Evolutionary conservation across 306 rosid species (phyloP), one percentile per base, ranked within the genome.

Genomic region (Dalbergia cultrata): DNA sequence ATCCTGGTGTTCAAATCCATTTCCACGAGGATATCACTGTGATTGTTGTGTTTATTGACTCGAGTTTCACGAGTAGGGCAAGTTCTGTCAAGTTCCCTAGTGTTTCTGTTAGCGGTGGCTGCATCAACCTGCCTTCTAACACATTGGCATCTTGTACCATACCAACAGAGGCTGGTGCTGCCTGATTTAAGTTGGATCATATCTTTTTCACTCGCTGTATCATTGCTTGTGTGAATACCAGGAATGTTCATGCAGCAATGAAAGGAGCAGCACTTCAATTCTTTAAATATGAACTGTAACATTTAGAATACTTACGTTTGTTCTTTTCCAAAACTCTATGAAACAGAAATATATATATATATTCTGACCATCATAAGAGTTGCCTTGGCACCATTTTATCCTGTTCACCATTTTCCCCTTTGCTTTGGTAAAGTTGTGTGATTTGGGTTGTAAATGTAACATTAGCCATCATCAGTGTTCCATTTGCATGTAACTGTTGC

Each of bases 351-450:
- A 52, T 52, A 52, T 52, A 52, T 52, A 52, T 52, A 13, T 49
- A 54, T 54, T 13, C 18, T 54, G 63, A 82, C 86, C 68, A 74
- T 77, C 72, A 75, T 82, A 57, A n/a, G 70, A 84, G 86, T 81
- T 58, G 57, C 57, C 57, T 4, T 16, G 57, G 19, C 57, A 52
- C 57, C 57, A 52, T 60, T 70, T 74, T 19, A n/a, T n/a, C n/a
- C n/a, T n/a, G n/a, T n/a, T n/a, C 57, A 52, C 57, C 57, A 52
- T 60, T 70, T 74, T 19, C 53, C 66, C 43, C 21, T 44, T 18
- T 12, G 13, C 44, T 58, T 70, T 47, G 80, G 78, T 43, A 33
- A 43, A 21, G 10, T 21, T 81, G 71, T 86, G 56, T 67, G 81
- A 83, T 75, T 77, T 37, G 71, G 74, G 72, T 50, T 70, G 83